Evolutionary conservation across 768 basidiomycete species (phyloP).

Genomic region (Boletus coccyginus): DNA sequence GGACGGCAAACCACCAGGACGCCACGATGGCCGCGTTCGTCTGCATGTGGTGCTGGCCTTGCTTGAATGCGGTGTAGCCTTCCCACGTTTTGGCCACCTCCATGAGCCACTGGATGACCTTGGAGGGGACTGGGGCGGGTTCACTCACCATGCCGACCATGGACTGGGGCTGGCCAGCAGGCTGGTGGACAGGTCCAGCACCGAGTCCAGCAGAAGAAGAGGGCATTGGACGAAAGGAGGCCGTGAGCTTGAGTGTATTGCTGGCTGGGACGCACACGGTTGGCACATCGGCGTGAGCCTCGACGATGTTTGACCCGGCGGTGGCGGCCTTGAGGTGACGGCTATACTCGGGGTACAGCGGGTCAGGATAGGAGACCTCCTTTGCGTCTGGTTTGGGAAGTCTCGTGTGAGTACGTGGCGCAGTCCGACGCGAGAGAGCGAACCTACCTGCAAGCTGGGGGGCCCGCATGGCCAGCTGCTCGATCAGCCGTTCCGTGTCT

Average conservation of each 20-base stretch:
- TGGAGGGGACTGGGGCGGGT: too few species aligned
- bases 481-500: neutral
- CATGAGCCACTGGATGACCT: neutral
- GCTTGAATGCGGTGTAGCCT: neutral
- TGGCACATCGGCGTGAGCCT: neutral
- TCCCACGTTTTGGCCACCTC: neutral
- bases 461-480: neutral
- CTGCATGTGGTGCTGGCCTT: neutral
- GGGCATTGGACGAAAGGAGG: neutral
- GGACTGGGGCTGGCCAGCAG: too few species aligned
- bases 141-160: too few species aligned
- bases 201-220: too few species aligned
- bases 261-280: neutral
- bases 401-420: neutral
- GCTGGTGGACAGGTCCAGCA: too few species aligned
- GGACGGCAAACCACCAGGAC: neutral
- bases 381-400: neutral
- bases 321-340: neutral
- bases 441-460: neutral
- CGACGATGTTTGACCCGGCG: neutral
- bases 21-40: neutral
- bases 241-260: neutral
- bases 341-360: neutral
- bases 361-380: too few species aligned
- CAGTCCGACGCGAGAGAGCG: too few species aligned